Base-by-base conservation (phyloP, 768 basidiomycete species). In the Boletellus ananiceps region DNA sequence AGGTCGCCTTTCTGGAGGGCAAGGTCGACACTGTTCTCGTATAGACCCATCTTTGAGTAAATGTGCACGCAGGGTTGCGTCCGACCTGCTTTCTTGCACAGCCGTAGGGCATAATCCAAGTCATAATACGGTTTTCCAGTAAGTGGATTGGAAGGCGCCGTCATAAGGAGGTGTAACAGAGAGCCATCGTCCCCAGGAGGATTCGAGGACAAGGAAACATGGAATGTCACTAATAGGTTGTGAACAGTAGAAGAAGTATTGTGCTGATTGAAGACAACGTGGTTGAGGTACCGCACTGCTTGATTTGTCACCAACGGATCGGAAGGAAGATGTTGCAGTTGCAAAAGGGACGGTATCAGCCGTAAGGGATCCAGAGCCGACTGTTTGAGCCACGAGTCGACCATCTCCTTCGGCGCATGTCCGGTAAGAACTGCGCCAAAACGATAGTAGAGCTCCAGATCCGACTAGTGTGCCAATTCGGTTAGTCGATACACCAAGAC, bases 41-140 rank as follows among this genome's bases (percentile, higher is more conserved):
- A 97, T 37, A 97, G 73, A 3, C 92, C 94, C 93, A 99, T 93
- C 71, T 95, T 91, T 8, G 92, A 88, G 69, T 98, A 99, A 42
- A 99, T 93, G 59, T 91, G 88, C 33, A 98, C 93, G 66, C 94
- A 98, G 8, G 94, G 83, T 58, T 91, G 90, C 13, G 82, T 88
- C 36, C 89, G 74, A 8, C 83, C 80, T 33, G 86, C 76, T 58
- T 82, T 80, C 64, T 91, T 94, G 74, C 94, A 98, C 38, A 97
- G 68, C 15, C 96, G 82, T 48, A 99, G 66, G 1, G 96, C 96
- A 65, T 98, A 99, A 69, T 99, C 96, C 41, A 99, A 80, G 60
- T 98, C 93, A 67, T 93, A 98, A 65, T 93, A 95, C 2, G 95
- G 95, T 62, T 83, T 84, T 6, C 81, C 82, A 0, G 89, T 91